Evolutionary conservation across 441 rosid genomes (phyloP), one percentile per base, ranked within the genome.

Genomic region (Viola pubescens): DNA sequence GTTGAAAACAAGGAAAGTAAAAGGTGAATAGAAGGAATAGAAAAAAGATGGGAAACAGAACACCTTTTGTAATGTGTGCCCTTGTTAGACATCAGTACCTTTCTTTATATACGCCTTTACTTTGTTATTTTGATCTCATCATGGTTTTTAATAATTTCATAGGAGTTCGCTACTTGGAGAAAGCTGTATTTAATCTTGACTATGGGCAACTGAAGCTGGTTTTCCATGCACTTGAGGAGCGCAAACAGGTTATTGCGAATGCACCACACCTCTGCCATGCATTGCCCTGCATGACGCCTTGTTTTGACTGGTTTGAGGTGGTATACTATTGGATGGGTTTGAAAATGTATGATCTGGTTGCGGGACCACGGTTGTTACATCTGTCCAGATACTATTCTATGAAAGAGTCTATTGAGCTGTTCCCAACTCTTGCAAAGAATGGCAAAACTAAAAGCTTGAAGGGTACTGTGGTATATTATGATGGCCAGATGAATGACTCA

Each of bases 401-500:
- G 0, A 67, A 84, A 69, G 97, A 92, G 74, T 87, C 98, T 54
- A 54, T 70, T 58, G 95, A 92, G 70, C 83, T 92, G 65, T 92
- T 92, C 67, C 98, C 98, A 0, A 92, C 97, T 68, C 98, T 89
- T 61, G 97, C 90, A 45, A 82, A 63, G 83, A 82, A 74, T 67
- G 95, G 85, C 34, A 77, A 85, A 52, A 81, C 76, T 60, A 81
- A 68, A 72, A 87, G 47, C 65, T 73, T 89, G 71, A 87, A 69
- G 80, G 98, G 98, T 9, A 81, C 95, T 0, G 95, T 92, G 70
- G 97, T 92, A 53, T 92, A 92, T 69, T 92, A 89, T 59, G 98
- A 92, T 54, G 98, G 97, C 13, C 95, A 92, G 73, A 92, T 92
- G 98, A 92, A 92, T 80, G 98, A 92, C 69, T 84, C 98, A 3